Base-by-base conservation (phyloP, 352 stramenopile genomes). In the Achlya hypogyna region DNA sequence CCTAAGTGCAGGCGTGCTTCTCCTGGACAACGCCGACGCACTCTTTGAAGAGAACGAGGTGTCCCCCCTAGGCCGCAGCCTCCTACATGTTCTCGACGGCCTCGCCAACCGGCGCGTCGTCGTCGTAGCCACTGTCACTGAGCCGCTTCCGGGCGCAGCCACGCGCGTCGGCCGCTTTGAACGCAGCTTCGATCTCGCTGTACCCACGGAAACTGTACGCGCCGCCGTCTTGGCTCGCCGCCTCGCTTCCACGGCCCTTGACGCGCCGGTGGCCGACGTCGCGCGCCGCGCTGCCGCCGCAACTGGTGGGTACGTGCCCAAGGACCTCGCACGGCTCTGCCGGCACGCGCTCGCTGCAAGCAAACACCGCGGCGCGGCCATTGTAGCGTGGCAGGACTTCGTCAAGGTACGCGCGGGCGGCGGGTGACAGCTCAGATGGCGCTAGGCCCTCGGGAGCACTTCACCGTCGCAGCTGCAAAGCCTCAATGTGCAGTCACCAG, bases 241-340 rank as follows among this genome's bases (percentile, higher is more conserved):
- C 62, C 59, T 91, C 23, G 71, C 29, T 6, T 52, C 62, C 10
- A 51, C 86, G 14, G 69, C 69, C 25, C 54, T 88, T 20, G 54
- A 38, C n/a, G 28, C 22, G 5, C 25, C 25, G 16, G 12, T 3
- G 2, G 25, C 16, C 31, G 49, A 56, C 31, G 25, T 84, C 22
- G 72, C 79, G 2, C 72, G 67, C 22, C 75, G 81, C n/a, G 31
- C 91, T 14, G 80, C 82, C 5, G 56, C 63, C 0, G 51, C 87
- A 14, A 93, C 82, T 20, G 84, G 81, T 35, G 84, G 84, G 5
- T 93, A 89, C 52, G 79, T 93, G 29, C 80, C 81, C 6, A 90
- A 89, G 63, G 84, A 91, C 47, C 62, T 93, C 4, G 75, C 86
- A 20, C 74, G 83, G 0, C 87, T 93, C 45, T 89, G 81, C 45